phyloP scores from a whole-genome alignment of 176 grass and related monocot species.

The Areca catechu region DNA sequence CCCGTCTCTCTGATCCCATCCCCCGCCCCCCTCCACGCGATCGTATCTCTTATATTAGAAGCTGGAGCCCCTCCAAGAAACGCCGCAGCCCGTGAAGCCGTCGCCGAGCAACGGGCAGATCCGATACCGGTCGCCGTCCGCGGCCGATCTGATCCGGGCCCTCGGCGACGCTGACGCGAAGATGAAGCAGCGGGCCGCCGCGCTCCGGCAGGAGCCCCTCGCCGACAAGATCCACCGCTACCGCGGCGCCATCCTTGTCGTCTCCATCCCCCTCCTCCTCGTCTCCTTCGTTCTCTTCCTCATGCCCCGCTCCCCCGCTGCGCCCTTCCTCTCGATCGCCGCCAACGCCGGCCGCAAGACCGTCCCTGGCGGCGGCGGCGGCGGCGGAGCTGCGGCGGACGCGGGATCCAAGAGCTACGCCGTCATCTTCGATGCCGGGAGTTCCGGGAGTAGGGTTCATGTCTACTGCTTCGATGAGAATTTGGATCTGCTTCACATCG shows the following conservation, averaged over 20 bases:
- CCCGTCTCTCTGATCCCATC: no score
- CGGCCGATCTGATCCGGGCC: conserved; percentile 45
- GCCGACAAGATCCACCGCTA: conserved; percentile 62
- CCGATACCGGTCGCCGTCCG: conserved; percentile 72
- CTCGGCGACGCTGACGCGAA: conserved; percentile 26
- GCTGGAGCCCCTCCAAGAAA: conserved; percentile 39
- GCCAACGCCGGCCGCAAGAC: conserved; percentile 28
- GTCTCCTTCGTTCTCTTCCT: conserved; percentile 65
- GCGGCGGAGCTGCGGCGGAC: no score
- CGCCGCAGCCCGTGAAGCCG: conserved; percentile 47
- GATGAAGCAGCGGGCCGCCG: conserved; percentile 56
- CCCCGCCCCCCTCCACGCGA: no score
- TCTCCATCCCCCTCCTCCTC: conserved; percentile 62
- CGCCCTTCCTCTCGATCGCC: not conserved
- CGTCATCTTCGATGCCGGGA: conserved; percentile 89
- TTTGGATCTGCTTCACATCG: conserved; percentile 76
- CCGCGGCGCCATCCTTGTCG: conserved; percentile 54
- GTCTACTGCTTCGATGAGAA: conserved; percentile 81
- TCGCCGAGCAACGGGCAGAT: conserved; percentile 70
- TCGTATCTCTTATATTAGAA: conserved; percentile 1
- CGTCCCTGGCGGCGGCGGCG: conserved; percentile 24
- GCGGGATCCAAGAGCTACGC: conserved; percentile 57
- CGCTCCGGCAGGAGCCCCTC: conserved; percentile 34
- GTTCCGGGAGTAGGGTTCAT: conserved; percentile 94
- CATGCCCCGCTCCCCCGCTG: conserved; percentile 41